Evolutionary conservation across 352 stramenopile species (phyloP).

Genomic region (Globisporangium paddicum): DNA sequence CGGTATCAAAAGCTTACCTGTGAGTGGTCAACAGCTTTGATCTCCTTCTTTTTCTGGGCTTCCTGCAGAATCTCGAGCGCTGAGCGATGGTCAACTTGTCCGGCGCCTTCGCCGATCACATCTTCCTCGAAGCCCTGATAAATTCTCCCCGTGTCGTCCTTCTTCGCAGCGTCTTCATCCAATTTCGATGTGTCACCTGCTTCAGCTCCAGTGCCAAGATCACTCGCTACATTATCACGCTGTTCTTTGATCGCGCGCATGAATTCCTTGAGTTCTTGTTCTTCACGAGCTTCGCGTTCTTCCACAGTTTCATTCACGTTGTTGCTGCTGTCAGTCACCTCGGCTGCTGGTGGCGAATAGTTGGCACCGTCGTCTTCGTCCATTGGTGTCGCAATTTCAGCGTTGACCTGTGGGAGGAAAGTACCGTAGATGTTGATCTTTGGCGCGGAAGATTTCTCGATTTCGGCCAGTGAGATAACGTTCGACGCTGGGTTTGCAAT

Average conservation of each 20-base stretch:
- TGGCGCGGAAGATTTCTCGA: constrained; percentile 49
- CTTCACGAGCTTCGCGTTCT: constrained; percentile 70
- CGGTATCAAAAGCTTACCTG: constrained; percentile 22
- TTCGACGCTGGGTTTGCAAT: constrained; percentile 65
- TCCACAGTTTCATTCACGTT: constrained; percentile 48
- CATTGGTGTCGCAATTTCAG: constrained; percentile 12
- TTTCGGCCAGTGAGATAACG: constrained; percentile 83
- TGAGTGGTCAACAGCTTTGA: constrained; percentile 96
- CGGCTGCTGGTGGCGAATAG: background rate
- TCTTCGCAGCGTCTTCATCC: constrained; percentile 27
- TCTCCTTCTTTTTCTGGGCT: constrained; percentile 90
- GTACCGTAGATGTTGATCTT: constrained; percentile 87
- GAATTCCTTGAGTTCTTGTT: constrained; percentile 82
- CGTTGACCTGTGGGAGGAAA: constrained; percentile 49
- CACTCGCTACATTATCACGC: constrained; percentile 44
- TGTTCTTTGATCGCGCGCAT: constrained; percentile 81
- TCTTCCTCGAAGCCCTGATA: constrained; percentile 87
- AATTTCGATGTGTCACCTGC: constrained; percentile 2
- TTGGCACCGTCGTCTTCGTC: constrained; percentile 6
- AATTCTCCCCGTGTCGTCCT: constrained; percentile 69
- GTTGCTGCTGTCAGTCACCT: background rate
- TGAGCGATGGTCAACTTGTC: constrained; percentile 70
- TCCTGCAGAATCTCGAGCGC: constrained; percentile 90
- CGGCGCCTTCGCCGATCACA: constrained; percentile 73
- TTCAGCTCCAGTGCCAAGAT: background rate